Evolutionary conservation across 345 rosid species (phyloP).

Genomic region (Eucalyptus albens): DNA sequence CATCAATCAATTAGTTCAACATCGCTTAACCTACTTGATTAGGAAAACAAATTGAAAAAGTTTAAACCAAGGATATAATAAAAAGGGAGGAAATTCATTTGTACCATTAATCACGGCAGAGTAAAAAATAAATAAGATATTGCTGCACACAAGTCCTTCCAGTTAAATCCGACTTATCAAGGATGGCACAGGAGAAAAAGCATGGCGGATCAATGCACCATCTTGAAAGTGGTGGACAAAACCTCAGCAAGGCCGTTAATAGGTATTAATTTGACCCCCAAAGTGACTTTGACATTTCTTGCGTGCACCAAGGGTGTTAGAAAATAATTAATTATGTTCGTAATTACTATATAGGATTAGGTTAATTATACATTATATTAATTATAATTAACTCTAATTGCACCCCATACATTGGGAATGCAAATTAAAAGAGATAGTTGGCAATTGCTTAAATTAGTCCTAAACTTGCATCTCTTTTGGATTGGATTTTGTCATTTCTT

Average conservation of each 20-base stretch:
- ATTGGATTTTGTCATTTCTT: no score
- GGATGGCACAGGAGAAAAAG: neutral
- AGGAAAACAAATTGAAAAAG: no score
- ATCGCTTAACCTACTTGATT: no score
- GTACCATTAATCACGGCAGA: no score
- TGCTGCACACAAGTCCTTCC: no score
- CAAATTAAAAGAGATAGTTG: neutral
- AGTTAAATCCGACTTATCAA: neutral
- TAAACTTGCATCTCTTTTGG: no score
- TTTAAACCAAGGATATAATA: no score
- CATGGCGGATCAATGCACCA: neutral
- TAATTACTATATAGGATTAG: neutral
- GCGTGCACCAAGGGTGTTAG: neutral
- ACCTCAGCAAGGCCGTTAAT: neutral
- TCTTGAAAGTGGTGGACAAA: neutral
- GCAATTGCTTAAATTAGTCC: neutral
- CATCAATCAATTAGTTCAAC: no score
- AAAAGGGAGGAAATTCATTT: no score
- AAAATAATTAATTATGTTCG: no score
- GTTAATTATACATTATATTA: neutral
- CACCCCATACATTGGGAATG: neutral
- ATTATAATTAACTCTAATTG: neutral
- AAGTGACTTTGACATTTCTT: neutral
- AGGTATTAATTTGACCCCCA: neutral
- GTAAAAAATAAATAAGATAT: no score